Evolutionary conservation across 2,329 filamentous ascomycete genomes (phyloP).

Genomic region (Trichoderma brevicompactum): DNA sequence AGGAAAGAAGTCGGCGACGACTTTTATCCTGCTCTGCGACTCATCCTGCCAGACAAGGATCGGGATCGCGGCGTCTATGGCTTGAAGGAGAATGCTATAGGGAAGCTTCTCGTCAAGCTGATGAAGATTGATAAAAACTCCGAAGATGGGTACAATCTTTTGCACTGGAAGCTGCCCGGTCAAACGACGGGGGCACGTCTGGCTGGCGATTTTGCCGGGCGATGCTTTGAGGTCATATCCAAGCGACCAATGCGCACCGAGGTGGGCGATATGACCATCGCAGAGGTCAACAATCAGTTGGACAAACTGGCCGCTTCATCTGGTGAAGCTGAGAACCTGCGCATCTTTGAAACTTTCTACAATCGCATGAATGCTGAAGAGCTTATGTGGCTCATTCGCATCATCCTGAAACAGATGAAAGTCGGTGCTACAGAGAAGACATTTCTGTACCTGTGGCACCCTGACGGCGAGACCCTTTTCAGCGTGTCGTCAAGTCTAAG

Average conservation of each 20-base stretch:
- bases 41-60: constrained; percentile 93
- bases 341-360: constrained; percentile 84
- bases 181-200: constrained; percentile 64
- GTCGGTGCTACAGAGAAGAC: constrained; percentile 84
- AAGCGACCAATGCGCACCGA: constrained; percentile 78
- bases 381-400: constrained; percentile 91
- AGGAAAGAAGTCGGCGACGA: constrained; percentile 86
- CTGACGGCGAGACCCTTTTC: constrained; percentile 76
- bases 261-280: constrained; percentile 80
- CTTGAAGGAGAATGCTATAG: constrained; percentile 89
- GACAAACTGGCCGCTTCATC: constrained; percentile 76
- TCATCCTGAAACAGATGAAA: constrained; percentile 80
- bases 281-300: constrained; percentile 84
- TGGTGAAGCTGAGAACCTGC: constrained; percentile 82
- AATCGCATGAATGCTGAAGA: constrained; percentile 91
- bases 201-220: constrained; percentile 89
- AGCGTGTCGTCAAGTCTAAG: constrained; percentile 89
- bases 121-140: constrained; percentile 91
- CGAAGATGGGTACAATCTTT: constrained; percentile 80
- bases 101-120: constrained; percentile 86
- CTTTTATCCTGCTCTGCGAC: constrained; percentile 87
- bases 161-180: constrained; percentile 92
- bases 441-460: constrained; percentile 81
- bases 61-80: constrained; percentile 91
- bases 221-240: constrained; percentile 84